Base-by-base conservation (phyloP, 2,329 filamentous ascomycete genomes). In the Pseudogymnoascus sp. region DNA sequence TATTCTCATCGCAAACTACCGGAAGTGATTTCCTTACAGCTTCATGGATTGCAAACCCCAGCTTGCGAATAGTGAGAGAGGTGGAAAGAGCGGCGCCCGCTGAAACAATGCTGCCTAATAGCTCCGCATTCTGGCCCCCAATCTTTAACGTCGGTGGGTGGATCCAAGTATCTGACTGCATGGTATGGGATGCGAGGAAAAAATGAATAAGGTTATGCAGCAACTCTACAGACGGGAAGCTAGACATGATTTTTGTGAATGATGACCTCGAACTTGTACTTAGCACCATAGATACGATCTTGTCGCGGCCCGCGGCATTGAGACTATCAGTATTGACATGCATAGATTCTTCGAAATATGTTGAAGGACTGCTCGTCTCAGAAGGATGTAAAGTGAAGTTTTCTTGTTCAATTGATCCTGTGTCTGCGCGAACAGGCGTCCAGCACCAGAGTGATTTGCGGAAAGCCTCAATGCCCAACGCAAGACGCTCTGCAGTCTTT, bases 1-100 rank as follows among this genome's bases (percentile, higher is more conserved):
- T 83, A 66, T 80, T 77, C 52, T 75, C 72, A 66, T 84, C 81
- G 59, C 81, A 78, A 42, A 62, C 60, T 25, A 65, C 42, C 22
- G 59, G 64, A 16, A 65, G 14, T 5, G 61, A 62, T 30, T 58
- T 12, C n/a, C 68, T 59, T 5, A 68, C 65, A 61, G 60, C 55
- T 58, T 69, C 68, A n/a, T 69, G 66, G n/a, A 69, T 65, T 2
- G 66, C 67, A 63, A 66, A 67, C 4, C 68, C 68, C 3, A 69
- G 30, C 38, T 67, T 68, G 25, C 65, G 60, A 8, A 69, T n/a
- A 22, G 68, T 63, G 2, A 59, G 61, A 39, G 59, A 33, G 3
- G 58, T 16, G 6, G 62, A 63, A 3, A 66, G 38, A 45, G 66
- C 23, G 14, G 68, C 67, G 4, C 67, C 68, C 25, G 62, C 59